Base-by-base conservation (phyloP, 2,329 filamentous ascomycete species). In the Pestalotiopsis fici region DNA sequence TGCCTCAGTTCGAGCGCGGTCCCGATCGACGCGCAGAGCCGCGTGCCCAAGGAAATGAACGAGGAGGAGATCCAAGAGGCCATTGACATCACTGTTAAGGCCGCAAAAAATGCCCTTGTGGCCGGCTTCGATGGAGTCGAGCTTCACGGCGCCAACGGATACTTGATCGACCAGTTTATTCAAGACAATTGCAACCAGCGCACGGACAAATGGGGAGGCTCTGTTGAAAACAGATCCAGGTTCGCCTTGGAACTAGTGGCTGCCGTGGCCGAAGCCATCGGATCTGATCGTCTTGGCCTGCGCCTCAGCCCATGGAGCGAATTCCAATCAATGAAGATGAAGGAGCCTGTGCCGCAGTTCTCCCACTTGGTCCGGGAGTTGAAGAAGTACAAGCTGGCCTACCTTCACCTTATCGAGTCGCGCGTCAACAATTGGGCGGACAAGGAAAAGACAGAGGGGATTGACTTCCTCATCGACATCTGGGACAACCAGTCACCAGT, bases 281-380 rank as follows among this genome's bases (percentile, higher is more conserved):
- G 86, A 12, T 76, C 81, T 0, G 80, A 87, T 4, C 78, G 78
- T 64, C 78, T 80, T 21, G 83, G 79, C 21, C 85, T 88, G 65
- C 80, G 88, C 3, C 71, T 90, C 15, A 82, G 78, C 4, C 87
- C 87, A 0, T 89, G 83, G 75, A 82, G 80, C 57, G 76, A 78
- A 2, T 90, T 87, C 78, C 86, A 90, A 69, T 82, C 82, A 59
- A 86, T 90, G 86, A 77, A 77, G 43, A 88, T 88, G 84, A 73
- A 75, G 0, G 83, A 90, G 62, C 87, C 88, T 0, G 69, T 84
- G 9, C 85, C 86, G 2, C 86, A 90, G 69, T 91, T 89, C 74
- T 79, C 76, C 9, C 80, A 90, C 71, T 73, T 89, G n/a, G 78
- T 85, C 31, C 70, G 78, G 63, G 80, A 83, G 54, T 78, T 88